Conservation (phyloP, 768 basidiomycete genomes). For the Suillus discolor region DNA sequence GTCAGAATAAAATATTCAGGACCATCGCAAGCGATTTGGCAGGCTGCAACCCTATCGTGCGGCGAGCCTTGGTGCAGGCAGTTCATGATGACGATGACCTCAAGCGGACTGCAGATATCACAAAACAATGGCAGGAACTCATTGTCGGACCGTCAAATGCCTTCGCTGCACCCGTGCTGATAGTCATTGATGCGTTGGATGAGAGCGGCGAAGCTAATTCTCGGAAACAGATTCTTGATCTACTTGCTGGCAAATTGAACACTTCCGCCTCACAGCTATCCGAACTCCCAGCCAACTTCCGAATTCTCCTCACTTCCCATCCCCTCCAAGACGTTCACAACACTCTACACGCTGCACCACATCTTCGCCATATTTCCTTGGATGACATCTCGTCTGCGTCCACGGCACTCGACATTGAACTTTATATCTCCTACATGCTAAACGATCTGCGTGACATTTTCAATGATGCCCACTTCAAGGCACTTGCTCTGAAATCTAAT, state of each 20-base stretch:
- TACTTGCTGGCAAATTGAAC: not conserved
- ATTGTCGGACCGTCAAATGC: constrained; percentile 15
- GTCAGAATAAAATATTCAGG: constrained; percentile 4
- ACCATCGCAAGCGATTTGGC: constrained; percentile 1
- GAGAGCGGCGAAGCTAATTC: constrained; percentile 13
- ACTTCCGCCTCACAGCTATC: not conserved
- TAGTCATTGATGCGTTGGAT: constrained; percentile 30
- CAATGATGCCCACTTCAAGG: not conserved
- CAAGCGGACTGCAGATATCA: not conserved
- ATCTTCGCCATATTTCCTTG: not conserved
- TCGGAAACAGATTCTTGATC: constrained; percentile 16
- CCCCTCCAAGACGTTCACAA: constrained; percentile 8
- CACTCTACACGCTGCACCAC: constrained; percentile 6
- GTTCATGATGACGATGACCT: not conserved
- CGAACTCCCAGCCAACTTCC: constrained; percentile 10
- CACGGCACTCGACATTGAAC: constrained; percentile 6
- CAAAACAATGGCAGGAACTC: constrained; percentile 19
- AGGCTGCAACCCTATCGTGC: not conserved
- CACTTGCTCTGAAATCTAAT: constrained; percentile 4
- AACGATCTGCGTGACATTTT: not conserved
- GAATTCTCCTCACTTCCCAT: constrained; percentile 22
- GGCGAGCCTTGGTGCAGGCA: not conserved
- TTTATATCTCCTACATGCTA: constrained; percentile 6
- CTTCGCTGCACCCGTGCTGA: constrained; percentile 22
- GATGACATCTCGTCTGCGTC: not conserved